phyloP scores from a whole-genome alignment of 305 asterid genomes.

The Striga hermonthica region DNA sequence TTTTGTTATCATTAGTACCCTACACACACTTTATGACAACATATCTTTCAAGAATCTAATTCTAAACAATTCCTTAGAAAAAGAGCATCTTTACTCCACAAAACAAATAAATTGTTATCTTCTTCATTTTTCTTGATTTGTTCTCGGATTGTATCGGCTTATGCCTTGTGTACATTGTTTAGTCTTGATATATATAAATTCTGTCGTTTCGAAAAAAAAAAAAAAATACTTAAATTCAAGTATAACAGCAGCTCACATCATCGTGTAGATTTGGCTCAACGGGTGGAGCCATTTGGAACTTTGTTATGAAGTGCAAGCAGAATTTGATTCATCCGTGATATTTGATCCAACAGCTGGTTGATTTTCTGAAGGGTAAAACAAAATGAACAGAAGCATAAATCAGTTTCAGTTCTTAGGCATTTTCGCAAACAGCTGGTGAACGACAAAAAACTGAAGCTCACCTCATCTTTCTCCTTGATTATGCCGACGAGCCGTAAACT shows the following conservation, averaged over 20 bases:
- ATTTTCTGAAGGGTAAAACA: conserved; percentile 44
- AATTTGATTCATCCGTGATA: conserved; percentile 53
- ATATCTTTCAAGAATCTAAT: too few relatives aligned
- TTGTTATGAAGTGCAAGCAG: conserved; percentile 37
- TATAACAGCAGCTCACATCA: not conserved
- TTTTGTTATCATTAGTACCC: too few relatives aligned
- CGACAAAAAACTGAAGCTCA: conserved; percentile 6
- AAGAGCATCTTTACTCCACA: too few relatives aligned
- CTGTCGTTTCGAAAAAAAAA: not conserved
- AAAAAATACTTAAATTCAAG: not conserved
- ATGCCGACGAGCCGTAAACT: conserved; percentile 36
- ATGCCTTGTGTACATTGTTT: too few relatives aligned
- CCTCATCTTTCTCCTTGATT: conserved; percentile 52
- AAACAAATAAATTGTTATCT: too few relatives aligned
- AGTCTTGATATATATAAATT: too few relatives aligned
- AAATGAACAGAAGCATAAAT: not conserved
- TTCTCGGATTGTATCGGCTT: too few relatives aligned
- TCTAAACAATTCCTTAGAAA: too few relatives aligned
- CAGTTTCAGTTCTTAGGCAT: conserved; percentile 19
- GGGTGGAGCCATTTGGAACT: conserved; percentile 33
- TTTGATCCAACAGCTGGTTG: conserved; percentile 48
- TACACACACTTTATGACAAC: too few relatives aligned
- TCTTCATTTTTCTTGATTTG: too few relatives aligned
- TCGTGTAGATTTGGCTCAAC: conserved; percentile 21
- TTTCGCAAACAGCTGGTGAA: conserved; percentile 36